phyloP scores from a whole-genome alignment of 2,329 filamentous ascomycete genomes.

The Paecilomyces formosus region DNA sequence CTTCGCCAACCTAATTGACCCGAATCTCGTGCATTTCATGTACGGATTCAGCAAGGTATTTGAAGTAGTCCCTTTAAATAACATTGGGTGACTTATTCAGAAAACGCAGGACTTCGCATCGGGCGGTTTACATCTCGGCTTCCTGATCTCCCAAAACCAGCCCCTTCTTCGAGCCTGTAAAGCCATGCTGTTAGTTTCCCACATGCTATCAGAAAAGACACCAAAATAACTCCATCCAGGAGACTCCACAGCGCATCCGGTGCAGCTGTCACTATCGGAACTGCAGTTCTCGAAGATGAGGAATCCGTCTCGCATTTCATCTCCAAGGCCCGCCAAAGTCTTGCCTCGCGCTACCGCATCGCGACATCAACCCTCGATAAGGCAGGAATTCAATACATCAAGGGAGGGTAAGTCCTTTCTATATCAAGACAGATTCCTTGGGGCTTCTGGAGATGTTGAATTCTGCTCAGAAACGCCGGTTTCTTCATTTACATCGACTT shows the following conservation, averaged over 20 bases:
- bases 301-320: constrained; percentile 28
- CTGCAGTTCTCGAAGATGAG: constrained; percentile 21
- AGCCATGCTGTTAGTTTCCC: constrained; percentile 14
- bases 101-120: constrained; percentile 20
- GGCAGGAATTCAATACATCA: constrained; percentile 30
- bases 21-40: constrained; percentile 43
- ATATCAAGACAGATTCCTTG: neutral
- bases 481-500: constrained; percentile 41
- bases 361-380: constrained; percentile 25
- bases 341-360: constrained; percentile 20
- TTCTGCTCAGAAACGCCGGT: constrained; percentile 30
- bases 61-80: constrained; percentile 25
- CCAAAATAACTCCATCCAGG: constrained; percentile 5
- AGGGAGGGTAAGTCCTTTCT: constrained; percentile 15
- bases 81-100: neutral
- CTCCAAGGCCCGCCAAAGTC: constrained; percentile 12
- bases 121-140: constrained; percentile 21
- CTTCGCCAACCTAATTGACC: constrained; percentile 35
- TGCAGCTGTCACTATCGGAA: constrained; percentile 21
- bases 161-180: constrained; percentile 19
- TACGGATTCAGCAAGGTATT: constrained; percentile 34
- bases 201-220: neutral
- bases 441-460: neutral
- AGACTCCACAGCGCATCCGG: constrained; percentile 19
- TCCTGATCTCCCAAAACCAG: constrained; percentile 18